phyloP scores from a whole-genome alignment of 2,329 filamentous ascomycete genomes.

The Monosporascus ibericus region DNA sequence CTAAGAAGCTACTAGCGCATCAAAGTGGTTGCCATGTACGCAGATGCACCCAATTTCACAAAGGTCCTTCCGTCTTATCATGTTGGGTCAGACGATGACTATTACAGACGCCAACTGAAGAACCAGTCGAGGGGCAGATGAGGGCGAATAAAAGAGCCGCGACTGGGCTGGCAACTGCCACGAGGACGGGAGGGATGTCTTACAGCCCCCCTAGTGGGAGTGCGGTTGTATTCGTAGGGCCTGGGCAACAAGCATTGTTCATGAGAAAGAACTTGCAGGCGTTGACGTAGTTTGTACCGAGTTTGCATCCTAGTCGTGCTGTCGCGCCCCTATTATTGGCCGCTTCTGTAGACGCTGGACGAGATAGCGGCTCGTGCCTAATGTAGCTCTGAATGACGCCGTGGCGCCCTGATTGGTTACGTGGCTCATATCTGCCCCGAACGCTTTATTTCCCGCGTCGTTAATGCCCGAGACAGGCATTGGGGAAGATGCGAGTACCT shows the following conservation, averaged over 20 bases:
- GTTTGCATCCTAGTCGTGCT: conserved; percentile 4
- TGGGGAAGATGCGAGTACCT: neutral
- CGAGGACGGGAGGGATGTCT: too few species aligned
- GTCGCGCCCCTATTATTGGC: neutral
- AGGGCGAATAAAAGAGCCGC: too few species aligned
- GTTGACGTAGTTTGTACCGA: conserved; percentile 16
- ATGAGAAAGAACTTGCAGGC: conserved; percentile 5
- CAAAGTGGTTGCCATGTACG: too few species aligned
- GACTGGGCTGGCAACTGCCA: too few species aligned
- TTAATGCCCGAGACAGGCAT: neutral
- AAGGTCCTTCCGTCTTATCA: too few species aligned
- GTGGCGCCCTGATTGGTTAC: conserved; percentile 7
- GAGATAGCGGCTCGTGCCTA: conserved; percentile 6
- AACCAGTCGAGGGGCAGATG: too few species aligned
- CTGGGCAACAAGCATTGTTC: neutral
- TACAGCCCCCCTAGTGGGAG: neutral
- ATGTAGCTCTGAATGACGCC: conserved; percentile 5
- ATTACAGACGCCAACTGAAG: too few species aligned
- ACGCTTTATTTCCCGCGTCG: neutral
- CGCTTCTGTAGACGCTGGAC: neutral
- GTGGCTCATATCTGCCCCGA: conserved; percentile 2
- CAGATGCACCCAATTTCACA: too few species aligned
- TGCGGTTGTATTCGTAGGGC: neutral
- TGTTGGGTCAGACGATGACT: too few species aligned
- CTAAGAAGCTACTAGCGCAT: neutral